phyloP scores from a whole-genome alignment of 768 basidiomycete genomes.

The Boletus subcaerulescens region DNA sequence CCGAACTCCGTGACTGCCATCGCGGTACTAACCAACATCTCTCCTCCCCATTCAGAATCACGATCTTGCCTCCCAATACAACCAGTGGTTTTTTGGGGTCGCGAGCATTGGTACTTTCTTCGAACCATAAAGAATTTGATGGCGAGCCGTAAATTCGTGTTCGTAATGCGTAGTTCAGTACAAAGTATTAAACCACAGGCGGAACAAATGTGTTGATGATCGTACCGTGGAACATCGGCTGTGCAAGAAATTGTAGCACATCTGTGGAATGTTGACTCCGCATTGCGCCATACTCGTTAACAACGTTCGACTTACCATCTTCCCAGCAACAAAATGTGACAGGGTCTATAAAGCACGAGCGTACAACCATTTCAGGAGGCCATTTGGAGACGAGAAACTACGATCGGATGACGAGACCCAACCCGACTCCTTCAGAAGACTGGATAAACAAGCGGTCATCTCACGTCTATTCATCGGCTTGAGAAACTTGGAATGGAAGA shows the following conservation, averaged over 20 bases:
- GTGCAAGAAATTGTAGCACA: conserved; percentile 91
- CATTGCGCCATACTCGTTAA: background rate
- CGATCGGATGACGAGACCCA: conserved; percentile 47
- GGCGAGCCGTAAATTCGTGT: conserved; percentile 84
- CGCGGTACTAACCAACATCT: conserved; percentile 9
- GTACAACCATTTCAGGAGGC: conserved; percentile 50
- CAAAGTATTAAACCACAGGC: conserved; percentile 4
- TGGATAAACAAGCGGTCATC: conserved; percentile 53
- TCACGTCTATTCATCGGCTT: conserved; percentile 64
- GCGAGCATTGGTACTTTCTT: conserved; percentile 79
- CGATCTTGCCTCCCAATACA: conserved; percentile 80
- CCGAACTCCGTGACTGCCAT: conserved; percentile 63
- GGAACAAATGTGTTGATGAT: conserved; percentile 1
- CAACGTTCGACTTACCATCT: conserved; percentile 55
- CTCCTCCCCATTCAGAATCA: conserved; percentile 73
- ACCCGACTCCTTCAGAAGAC: conserved; percentile 56
- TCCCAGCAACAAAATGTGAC: conserved; percentile 77
- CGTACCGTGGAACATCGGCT: conserved; percentile 58
- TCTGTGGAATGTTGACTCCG: conserved; percentile 40
- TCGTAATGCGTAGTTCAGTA: conserved; percentile 83
- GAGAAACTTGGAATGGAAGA: conserved; percentile 76
- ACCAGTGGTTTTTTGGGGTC: conserved; percentile 66
- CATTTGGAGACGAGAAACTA: conserved; percentile 3
- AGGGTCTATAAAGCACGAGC: conserved; percentile 91
- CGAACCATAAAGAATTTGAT: conserved; percentile 85